Evolutionary conservation across 2,329 filamentous ascomycete genomes (phyloP).

Genomic region (Pyrenochaeta sp.): DNA sequence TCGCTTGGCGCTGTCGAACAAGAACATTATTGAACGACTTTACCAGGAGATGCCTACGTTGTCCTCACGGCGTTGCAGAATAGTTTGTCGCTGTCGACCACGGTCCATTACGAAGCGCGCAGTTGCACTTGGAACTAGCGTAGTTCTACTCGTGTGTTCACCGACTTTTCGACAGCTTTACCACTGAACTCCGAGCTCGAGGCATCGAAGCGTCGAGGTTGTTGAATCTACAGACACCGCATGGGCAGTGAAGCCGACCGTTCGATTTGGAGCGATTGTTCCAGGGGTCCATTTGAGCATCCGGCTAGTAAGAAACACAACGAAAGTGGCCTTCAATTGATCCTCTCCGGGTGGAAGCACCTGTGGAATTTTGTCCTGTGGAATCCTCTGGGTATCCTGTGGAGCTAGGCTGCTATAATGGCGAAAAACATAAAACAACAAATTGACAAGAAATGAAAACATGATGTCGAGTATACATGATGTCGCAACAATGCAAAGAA

Average conservation of each 20-base stretch:
- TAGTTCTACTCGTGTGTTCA: conserved; percentile 33
- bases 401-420: conserved; percentile 41
- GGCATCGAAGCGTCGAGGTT: conserved; percentile 28
- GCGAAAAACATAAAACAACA: conserved; percentile 36
- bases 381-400: conserved; percentile 30
- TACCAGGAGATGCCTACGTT: conserved; percentile 32
- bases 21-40: conserved; percentile 39
- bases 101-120: conserved; percentile 27
- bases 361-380: conserved; percentile 28
- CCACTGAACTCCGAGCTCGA: conserved; percentile 38
- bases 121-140: conserved; percentile 28
- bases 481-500: conserved; percentile 19
- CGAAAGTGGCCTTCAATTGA: conserved; percentile 27
- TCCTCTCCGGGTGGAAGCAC: conserved; percentile 28
- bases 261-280: conserved; percentile 11
- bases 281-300: conserved; percentile 10
- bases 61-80: conserved; percentile 26
- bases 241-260: conserved; percentile 28
- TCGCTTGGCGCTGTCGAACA: conserved; percentile 31
- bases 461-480: conserved; percentile 37
- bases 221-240: conserved; percentile 41
- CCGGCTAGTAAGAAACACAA: conserved; percentile 22
- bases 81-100: conserved; percentile 16
- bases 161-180: conserved; percentile 37
- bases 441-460: conserved; percentile 35